These are phyloP conservation scores for Mucor irregularis DNA, from an alignment of 371 early-diverging fungal species.

Conservation along the genomic window DNA sequence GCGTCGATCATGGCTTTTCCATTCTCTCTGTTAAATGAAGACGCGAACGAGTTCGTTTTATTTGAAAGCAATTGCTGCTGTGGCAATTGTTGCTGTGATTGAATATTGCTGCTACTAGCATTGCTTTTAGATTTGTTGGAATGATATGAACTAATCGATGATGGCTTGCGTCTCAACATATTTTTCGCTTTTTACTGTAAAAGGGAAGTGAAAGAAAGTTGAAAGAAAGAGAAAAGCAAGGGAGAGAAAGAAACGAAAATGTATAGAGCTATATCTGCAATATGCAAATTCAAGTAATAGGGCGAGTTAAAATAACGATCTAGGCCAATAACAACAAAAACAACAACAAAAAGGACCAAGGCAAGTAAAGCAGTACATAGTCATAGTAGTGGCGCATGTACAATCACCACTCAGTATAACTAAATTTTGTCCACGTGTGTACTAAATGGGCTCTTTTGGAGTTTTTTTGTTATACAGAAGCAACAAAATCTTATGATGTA, in stretches of 20 bases:
- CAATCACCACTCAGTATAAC: conserved; percentile 2
- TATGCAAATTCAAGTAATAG: too few species aligned
- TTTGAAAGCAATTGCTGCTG: too few species aligned
- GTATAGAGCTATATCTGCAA: too few species aligned
- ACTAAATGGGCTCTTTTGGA: too few species aligned
- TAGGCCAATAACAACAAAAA: not conserved
- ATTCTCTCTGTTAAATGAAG: conserved; percentile 10
- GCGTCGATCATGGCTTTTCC: conserved; percentile 21
- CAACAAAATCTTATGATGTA: too few species aligned
- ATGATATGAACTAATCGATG: conserved; percentile 8
- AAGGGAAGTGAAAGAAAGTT: not conserved
- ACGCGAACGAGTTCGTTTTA: not conserved
- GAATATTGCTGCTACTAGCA: not conserved
- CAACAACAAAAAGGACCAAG: not conserved
- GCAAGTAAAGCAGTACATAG: too few species aligned
- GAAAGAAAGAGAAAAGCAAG: conserved; percentile 5
- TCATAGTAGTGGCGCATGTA: conserved; percentile 5
- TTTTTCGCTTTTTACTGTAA: not conserved
- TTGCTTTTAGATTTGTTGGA: conserved; percentile 9
- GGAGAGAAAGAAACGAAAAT: not conserved
- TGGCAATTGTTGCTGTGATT: too few species aligned
- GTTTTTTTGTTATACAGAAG: too few species aligned
- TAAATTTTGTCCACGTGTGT: conserved; percentile 16
- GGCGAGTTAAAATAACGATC: conserved; percentile 2
- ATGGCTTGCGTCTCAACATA: conserved; percentile 27